phyloP scores from a whole-genome alignment of 768 basidiomycete species.

The Tulasnella sp. region DNA sequence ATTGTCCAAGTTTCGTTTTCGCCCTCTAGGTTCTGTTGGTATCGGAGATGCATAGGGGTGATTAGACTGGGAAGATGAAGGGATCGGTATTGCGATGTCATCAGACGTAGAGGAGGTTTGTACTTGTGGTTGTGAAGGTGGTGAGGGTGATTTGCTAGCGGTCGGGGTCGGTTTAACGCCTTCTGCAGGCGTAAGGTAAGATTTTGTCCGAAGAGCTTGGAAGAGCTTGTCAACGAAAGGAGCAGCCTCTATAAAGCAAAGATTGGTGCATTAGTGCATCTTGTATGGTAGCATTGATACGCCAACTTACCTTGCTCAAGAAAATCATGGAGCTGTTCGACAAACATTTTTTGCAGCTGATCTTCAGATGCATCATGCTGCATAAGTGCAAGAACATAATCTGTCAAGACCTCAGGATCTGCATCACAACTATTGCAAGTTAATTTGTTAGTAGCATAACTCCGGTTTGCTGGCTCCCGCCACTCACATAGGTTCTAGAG shows the following conservation, averaged over 20 bases:
- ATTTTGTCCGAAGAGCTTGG: slow-evolving; percentile 69
- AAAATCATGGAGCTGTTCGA: slow-evolving; percentile 75
- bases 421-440: slow-evolving; percentile 71
- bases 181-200: slow-evolving; percentile 56
- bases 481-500: slow-evolving; percentile 80
- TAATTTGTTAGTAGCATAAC: slow-evolving; percentile 4
- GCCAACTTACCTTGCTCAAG: slow-evolving; percentile 63
- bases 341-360: slow-evolving; percentile 70
- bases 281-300: background rate
- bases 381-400: slow-evolving; percentile 86
- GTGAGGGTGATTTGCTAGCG: background rate
- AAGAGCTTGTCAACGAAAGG: slow-evolving; percentile 79
- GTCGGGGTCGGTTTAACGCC: background rate
- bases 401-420: slow-evolving; percentile 82
- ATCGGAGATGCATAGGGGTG: slow-evolving; percentile 27
- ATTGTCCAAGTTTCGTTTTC: slow-evolving; percentile 51
- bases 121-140: slow-evolving; percentile 33
- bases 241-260: slow-evolving; percentile 39
- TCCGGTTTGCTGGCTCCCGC: slow-evolving; percentile 8
- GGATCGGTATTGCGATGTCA: slow-evolving; percentile 73
- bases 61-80: slow-evolving; percentile 32
- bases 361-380: slow-evolving; percentile 75
- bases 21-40: slow-evolving; percentile 37
- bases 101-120: slow-evolving; percentile 28
- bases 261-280: background rate